Evolutionary conservation across 2,329 filamentous ascomycete species (phyloP), one percentile per base, ranked within the genome.

Genomic region (Talaromyces rugulosus): DNA sequence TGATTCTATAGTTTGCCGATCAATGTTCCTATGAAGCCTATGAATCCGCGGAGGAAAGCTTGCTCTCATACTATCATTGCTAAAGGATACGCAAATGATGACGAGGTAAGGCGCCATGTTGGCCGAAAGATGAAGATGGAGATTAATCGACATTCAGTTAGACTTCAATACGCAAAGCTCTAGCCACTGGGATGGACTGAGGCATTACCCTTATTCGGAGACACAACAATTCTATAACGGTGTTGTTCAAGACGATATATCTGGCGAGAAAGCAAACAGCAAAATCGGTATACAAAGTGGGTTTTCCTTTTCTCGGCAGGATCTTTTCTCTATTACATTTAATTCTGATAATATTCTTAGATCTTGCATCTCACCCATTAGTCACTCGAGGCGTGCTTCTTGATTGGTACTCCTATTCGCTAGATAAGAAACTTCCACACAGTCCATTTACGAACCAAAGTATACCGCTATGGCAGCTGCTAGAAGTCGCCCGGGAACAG

Each of bases 51-150:
- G 16, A 56, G 66, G 9, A 69, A 69, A 57, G 59, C 60, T 27
- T 68, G 66, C 42, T 57, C 54, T 3, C 66, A 68, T 36, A 59
- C 53, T 5, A 63, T 67, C 8, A 63, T 67, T 44, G 60, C 63
- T 3, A 68, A 67, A 53, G 66, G 61, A 3, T 58, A 65, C 54
- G 64, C 66, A 12, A 68, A 68, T 52, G 65, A 67, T 57, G 66
- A 69, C 36, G 65, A 67, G 54, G 66, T 68, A 14, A 52, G 57
- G n/a, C 34, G 12, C 7, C 2, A 34, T 34, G 11, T 34, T 9
- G 33, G 12, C 8, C 33, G 12, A 11, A 9, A 34, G 11, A 12
- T 12, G 33, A 34, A 11, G 12, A 12, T 34, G 33, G 2, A 2
- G 11, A 34, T 34, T 34, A 12, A 34, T 34, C 9, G 33, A 11